Evolutionary conservation across 2,329 filamentous ascomycete genomes (phyloP).

Genomic region (Colletotrichum plurivorum): DNA sequence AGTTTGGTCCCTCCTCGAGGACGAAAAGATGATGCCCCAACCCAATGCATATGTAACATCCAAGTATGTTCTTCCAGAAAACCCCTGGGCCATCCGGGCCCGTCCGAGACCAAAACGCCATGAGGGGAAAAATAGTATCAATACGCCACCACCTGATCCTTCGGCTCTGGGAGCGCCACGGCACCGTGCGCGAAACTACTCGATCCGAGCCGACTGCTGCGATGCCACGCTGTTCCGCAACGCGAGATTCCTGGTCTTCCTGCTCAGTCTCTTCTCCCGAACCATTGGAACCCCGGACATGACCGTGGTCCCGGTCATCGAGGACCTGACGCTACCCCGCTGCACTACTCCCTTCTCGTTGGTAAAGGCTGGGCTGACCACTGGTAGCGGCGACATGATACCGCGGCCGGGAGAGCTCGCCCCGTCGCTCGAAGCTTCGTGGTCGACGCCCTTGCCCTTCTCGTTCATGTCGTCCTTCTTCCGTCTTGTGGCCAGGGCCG

Average conservation of each 20-base stretch:
- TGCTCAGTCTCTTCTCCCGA: constrained; percentile 34
- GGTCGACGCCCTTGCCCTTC: constrained; percentile 37
- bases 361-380: not conserved
- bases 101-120: constrained; percentile 13
- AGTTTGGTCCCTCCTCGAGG: constrained; percentile 17
- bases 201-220: constrained; percentile 35
- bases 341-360: constrained; percentile 3
- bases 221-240: constrained; percentile 34
- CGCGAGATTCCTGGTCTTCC: constrained; percentile 14
- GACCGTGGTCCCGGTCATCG: constrained; percentile 26
- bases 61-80: constrained; percentile 38
- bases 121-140: not conserved
- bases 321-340: constrained; percentile 21
- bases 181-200: constrained; percentile 10
- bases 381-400: constrained; percentile 7
- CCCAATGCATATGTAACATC: constrained; percentile 31
- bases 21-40: constrained; percentile 28
- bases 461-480: constrained; percentile 32
- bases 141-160: constrained; percentile 2
- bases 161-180: not conserved
- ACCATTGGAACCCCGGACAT: constrained; percentile 23
- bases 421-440: constrained; percentile 28
- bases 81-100: not conserved
- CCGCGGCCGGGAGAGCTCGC: constrained; percentile 17
- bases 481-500: constrained; percentile 13